These are phyloP conservation scores for Gentiana dahurica DNA, from an alignment of 257 asterid genomes.

Conservation along the genomic window DNA sequence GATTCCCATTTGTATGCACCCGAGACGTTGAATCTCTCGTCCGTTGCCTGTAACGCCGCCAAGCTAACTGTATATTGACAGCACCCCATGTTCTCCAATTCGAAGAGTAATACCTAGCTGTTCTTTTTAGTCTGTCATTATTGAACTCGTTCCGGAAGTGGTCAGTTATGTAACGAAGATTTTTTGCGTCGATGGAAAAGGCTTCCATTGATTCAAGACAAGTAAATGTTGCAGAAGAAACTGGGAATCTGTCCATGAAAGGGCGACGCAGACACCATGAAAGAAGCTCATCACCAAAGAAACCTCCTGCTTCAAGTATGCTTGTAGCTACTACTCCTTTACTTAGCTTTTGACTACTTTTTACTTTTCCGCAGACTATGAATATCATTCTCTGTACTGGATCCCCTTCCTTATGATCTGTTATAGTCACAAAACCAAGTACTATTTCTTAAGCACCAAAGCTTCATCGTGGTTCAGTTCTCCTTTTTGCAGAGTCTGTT, in stretches of 20 bases:
- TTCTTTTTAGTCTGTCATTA: slow-evolving; percentile 61
- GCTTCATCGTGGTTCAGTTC: no score
- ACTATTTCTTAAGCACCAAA: no score
- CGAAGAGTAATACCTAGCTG: slow-evolving; percentile 58
- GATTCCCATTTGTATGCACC: slow-evolving; percentile 19
- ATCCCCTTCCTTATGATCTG: slow-evolving; percentile 94
- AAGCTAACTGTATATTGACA: slow-evolving; percentile 71
- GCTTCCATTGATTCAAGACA: slow-evolving; percentile 69
- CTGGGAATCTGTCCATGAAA: slow-evolving; percentile 67
- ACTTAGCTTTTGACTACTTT: slow-evolving; percentile 67
- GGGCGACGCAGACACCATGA: slow-evolving; percentile 97
- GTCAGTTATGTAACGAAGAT: slow-evolving; percentile 64
- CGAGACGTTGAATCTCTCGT: slow-evolving; percentile 25
- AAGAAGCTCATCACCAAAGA: slow-evolving; percentile 83
- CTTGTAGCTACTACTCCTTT: slow-evolving; percentile 63
- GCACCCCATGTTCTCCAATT: slow-evolving; percentile 98
- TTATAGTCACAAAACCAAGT: background rate
- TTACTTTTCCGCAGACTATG: slow-evolving; percentile 63
- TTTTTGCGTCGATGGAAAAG: slow-evolving; percentile 48
- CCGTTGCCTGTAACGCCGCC: slow-evolving; percentile 58
- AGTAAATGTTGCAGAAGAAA: slow-evolving; percentile 79
- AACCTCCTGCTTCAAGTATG: slow-evolving; percentile 64
- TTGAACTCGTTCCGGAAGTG: slow-evolving; percentile 82
- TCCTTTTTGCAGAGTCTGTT: no score
- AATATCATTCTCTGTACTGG: slow-evolving; percentile 70